Conservation (phyloP, 345 rosid species). For the Syzygium grande region DNA sequence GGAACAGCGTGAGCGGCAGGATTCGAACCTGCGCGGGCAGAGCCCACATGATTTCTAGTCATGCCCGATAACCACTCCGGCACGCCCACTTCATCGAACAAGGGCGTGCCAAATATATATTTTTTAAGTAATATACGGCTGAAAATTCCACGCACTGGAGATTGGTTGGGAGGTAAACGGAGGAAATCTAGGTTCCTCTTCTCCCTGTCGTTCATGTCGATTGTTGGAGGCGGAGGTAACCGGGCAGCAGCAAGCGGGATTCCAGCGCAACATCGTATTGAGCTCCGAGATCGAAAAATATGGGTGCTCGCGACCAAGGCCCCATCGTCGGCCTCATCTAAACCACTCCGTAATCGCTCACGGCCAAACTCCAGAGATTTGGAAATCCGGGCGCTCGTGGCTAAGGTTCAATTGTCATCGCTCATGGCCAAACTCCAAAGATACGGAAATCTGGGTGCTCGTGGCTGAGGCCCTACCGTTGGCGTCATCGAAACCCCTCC, state of each 20-base stretch:
- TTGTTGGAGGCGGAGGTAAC: background rate
- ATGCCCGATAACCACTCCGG: constrained; percentile 99
- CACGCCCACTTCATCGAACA: constrained; percentile 34
- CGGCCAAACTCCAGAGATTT: too few species aligned
- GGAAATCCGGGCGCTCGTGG: too few species aligned
- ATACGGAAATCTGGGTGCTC: background rate
- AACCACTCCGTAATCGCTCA: background rate
- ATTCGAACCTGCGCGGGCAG: constrained; percentile 90
- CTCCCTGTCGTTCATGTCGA: background rate
- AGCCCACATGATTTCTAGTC: constrained; percentile 98
- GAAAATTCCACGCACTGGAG: too few species aligned
- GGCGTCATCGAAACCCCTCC: too few species aligned
- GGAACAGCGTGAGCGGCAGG: constrained; percentile 45
- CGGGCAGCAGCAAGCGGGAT: background rate
- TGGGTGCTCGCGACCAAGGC: background rate
- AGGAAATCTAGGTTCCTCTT: background rate
- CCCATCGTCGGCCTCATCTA: background rate
- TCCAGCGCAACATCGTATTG: background rate
- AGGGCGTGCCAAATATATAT: too few species aligned
- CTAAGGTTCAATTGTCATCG: too few species aligned
- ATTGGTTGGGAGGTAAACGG: background rate
- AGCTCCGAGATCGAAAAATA: background rate
- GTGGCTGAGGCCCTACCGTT: too few species aligned
- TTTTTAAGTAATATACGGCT: too few species aligned
- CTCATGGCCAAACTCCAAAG: background rate